phyloP scores from a whole-genome alignment of 345 rosid genomes.

The Carallia pectinifolia region DNA sequence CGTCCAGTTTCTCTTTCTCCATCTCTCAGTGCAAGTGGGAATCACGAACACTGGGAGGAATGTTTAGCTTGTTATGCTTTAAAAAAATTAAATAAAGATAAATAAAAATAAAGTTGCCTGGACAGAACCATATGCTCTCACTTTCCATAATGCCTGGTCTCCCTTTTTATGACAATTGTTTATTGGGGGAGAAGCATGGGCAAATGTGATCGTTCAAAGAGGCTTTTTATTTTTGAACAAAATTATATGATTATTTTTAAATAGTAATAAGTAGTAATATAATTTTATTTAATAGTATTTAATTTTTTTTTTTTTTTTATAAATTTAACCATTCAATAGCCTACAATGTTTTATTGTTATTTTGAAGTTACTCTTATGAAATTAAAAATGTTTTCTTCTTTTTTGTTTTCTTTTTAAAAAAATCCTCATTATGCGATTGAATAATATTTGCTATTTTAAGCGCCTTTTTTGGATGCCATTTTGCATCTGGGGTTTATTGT shows the following conservation, averaged over 20 bases:
- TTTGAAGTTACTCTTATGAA: too few species aligned
- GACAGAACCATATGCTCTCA: conserved; percentile 45
- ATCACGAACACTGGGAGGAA: conserved; percentile 7
- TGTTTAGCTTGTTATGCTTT: conserved; percentile 9
- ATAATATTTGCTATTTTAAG: conserved; percentile 5
- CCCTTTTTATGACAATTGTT: conserved; percentile 37
- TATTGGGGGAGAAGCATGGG: conserved; percentile 13
- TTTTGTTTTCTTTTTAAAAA: too few species aligned
- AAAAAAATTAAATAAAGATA: background rate
- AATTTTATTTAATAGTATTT: too few species aligned
- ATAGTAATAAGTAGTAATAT: too few species aligned
- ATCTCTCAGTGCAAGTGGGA: conserved; percentile 27
- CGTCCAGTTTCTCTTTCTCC: conserved; percentile 1
- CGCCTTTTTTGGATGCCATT: background rate
- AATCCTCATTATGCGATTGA: conserved; percentile 10
- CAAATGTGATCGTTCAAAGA: background rate
- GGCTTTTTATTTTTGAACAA: background rate
- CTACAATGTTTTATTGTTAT: too few species aligned
- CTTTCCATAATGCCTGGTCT: conserved; percentile 44
- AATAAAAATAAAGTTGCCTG: background rate
- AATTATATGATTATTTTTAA: too few species aligned
- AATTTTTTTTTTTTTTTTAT: too few species aligned
- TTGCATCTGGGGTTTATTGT: background rate
- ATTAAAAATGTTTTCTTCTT: background rate
- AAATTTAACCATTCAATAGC: too few species aligned